phyloP scores from a whole-genome alignment of 2,329 filamentous ascomycete genomes.

The Diaporthe vexans region DNA sequence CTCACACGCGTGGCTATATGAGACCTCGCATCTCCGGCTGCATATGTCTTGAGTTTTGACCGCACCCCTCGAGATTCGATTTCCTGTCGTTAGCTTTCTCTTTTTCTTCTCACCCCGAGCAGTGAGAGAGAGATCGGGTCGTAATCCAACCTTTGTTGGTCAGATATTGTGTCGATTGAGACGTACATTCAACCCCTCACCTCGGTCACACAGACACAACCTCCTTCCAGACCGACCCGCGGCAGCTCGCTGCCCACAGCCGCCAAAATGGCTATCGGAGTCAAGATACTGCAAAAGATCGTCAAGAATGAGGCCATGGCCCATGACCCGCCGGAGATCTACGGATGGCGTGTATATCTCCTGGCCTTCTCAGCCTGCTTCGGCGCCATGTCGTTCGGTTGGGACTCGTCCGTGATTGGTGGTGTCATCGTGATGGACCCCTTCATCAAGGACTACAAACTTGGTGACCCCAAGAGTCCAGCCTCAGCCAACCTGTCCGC shows the following conservation, averaged over 20 bases:
- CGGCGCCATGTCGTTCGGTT: constrained; percentile 45
- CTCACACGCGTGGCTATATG: constrained; percentile 17
- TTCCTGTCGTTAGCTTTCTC: not conserved
- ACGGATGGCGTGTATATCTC: constrained; percentile 77
- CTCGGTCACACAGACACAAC: constrained; percentile 10
- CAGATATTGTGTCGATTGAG: not conserved
- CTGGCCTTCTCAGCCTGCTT: constrained; percentile 69
- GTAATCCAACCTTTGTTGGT: not conserved
- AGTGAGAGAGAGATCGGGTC: constrained; percentile 5
- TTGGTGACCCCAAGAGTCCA: constrained; percentile 56
- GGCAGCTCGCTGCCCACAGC: constrained; percentile 13
- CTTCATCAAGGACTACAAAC: constrained; percentile 60
- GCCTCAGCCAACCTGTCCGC: constrained; percentile 69
- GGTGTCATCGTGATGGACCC: constrained; percentile 38
- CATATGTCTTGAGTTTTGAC: not conserved
- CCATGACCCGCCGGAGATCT: constrained; percentile 76
- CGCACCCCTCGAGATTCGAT: not conserved
- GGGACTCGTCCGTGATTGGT: constrained; percentile 39
- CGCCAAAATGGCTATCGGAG: constrained; percentile 24
- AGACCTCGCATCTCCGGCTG: constrained; percentile 6
- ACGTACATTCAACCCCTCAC: constrained; percentile 4
- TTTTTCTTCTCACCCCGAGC: not conserved
- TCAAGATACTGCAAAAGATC: constrained; percentile 54
- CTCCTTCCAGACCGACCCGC: constrained; percentile 7
- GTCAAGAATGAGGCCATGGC: constrained; percentile 74